phyloP scores from a whole-genome alignment of 2,329 filamentous ascomycete genomes.

The Bipolaris bicolor region DNA sequence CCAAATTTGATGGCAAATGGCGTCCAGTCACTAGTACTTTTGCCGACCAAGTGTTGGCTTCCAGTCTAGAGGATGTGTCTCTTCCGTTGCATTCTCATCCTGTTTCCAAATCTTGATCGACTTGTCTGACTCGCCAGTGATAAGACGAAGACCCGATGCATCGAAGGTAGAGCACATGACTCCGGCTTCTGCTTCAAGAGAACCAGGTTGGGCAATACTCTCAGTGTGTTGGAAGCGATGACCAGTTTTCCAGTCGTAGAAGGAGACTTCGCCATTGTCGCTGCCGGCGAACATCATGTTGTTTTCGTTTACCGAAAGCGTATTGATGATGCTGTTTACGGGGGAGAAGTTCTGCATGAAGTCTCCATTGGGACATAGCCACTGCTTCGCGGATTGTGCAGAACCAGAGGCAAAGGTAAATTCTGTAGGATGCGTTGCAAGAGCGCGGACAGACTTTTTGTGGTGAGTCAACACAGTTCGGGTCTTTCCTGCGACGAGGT shows the following conservation, averaged over 20 bases:
- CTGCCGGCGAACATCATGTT: constrained; percentile 94
- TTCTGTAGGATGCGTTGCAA: constrained; percentile 85
- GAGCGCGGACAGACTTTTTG: constrained; percentile 91
- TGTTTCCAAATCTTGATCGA: constrained; percentile 93
- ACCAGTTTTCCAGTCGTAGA: constrained; percentile 99
- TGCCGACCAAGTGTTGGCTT: constrained; percentile 78
- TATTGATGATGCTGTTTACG: constrained; percentile 96
- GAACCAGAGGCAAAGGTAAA: constrained; percentile 96
- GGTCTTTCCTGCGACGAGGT: constrained; percentile 92
- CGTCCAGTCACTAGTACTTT: constrained; percentile 60
- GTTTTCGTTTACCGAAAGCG: constrained; percentile 88
- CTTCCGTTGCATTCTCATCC: constrained; percentile 87
- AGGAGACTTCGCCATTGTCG: constrained; percentile 94
- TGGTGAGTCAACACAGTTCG: constrained; percentile 97
- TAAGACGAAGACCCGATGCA: constrained; percentile 82
- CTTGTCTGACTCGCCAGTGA: constrained; percentile 96
- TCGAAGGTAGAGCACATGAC: constrained; percentile 96
- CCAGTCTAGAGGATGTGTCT: constrained; percentile 93
- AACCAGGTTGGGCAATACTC: constrained; percentile 91
- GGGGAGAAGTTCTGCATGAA: constrained; percentile 99
- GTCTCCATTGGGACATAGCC: constrained; percentile 96
- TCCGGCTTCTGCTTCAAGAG: constrained; percentile 89
- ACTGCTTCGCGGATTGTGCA: constrained; percentile 95
- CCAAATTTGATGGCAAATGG: neutral
- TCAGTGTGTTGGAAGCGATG: constrained; percentile 89